Percentiles rank a stretch among this genome's conserved stretches.
These are phyloP conservation scores for Leucoagaricus sp. DNA, from an alignment of 1,284 basidiomycete genomes.

Conservation along the genomic window DNA sequence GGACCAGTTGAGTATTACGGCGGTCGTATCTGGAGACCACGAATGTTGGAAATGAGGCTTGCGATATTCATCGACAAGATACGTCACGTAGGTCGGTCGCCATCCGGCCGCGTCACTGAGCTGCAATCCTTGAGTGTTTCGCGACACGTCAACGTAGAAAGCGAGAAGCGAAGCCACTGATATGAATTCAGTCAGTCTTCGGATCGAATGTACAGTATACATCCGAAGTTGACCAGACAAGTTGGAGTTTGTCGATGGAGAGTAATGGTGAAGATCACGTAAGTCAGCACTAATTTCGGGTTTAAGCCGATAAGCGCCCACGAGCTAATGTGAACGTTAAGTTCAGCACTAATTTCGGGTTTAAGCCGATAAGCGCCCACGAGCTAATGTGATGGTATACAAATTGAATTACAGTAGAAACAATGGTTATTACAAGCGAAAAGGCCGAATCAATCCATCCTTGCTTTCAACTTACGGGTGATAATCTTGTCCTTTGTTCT, in stretches of 20 bases:
- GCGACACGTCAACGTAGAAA: slow-evolving; percentile 1
- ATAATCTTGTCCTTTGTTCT: slow-evolving; percentile 88
- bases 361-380: background rate
- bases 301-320: background rate
- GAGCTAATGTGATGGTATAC: slow-evolving; percentile 3
- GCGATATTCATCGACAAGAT: background rate
- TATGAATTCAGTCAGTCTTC: background rate
- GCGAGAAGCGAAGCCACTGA: slow-evolving; percentile 8
- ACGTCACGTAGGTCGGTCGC: background rate
- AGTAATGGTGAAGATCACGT: background rate
- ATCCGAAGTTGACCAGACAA: background rate
- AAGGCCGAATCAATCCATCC: slow-evolving; percentile 77
- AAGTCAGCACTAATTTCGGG: too few species aligned
- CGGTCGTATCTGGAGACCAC: slow-evolving; percentile 40
- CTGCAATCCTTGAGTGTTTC: background rate
- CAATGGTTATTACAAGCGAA: slow-evolving; percentile 14
- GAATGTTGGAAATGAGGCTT: background rate
- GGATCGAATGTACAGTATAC: background rate
- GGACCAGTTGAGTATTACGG: slow-evolving; percentile 67
- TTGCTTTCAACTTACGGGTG: slow-evolving; percentile 82
- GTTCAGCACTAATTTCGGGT: too few species aligned
- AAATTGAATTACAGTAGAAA: slow-evolving; percentile 8
- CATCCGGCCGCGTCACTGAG: background rate
- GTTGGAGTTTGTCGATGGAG: background rate
- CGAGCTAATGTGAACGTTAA: background rate